Conservation (phyloP, 148 eudicot genomes). For the Drosera capensis region DNA sequence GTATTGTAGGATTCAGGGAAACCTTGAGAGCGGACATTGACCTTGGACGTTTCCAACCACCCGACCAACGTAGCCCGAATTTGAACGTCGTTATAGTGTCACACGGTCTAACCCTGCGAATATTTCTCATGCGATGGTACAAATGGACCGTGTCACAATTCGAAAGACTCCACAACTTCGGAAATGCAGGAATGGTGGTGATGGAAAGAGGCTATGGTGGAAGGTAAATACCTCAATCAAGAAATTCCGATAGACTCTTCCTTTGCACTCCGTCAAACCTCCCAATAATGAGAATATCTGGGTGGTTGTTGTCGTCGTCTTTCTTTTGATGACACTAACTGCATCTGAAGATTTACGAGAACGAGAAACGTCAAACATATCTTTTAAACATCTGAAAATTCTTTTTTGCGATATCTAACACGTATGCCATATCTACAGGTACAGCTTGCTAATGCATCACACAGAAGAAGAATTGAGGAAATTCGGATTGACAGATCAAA, state of each 20-base stretch:
- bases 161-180: constrained; percentile 30
- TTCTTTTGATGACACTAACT: neutral
- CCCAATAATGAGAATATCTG: too few relatives aligned
- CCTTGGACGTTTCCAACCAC: constrained; percentile 38
- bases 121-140: constrained; percentile 48
- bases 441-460: constrained; percentile 35
- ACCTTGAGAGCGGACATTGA: constrained; percentile 36
- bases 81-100: constrained; percentile 42
- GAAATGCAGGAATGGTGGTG: constrained; percentile 26
- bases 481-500: constrained; percentile 38
- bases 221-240: constrained; percentile 10
- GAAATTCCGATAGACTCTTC: neutral
- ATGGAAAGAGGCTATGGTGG: constrained; percentile 49
- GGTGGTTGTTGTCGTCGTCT: neutral
- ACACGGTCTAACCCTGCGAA: constrained; percentile 34
- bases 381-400: too few relatives aligned
- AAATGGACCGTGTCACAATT: constrained; percentile 46
- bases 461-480: constrained; percentile 18
- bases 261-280: too few relatives aligned
- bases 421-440: constrained; percentile 12
- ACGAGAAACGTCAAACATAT: too few relatives aligned
- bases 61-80: constrained; percentile 32
- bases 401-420: too few relatives aligned
- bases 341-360: too few relatives aligned
- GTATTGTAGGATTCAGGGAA: constrained; percentile 37